Conservation (phyloP, 331 rosid species). For the Arachis monticola region DNA sequence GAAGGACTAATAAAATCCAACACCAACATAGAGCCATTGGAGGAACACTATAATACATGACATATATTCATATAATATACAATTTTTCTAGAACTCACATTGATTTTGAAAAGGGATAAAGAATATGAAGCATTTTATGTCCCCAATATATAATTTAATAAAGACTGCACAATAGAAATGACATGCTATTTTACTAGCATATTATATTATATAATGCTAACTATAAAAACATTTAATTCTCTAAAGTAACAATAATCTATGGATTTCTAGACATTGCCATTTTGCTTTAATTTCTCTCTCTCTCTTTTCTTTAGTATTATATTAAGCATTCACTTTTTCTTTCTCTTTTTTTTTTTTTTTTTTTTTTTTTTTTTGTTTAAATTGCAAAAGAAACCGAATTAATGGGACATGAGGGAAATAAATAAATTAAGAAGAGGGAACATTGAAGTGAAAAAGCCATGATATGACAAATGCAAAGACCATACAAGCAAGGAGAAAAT, state of each 20-base stretch:
- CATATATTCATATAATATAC: slow-evolving; percentile 1
- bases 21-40: neutral
- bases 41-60: neutral
- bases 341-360: neutral
- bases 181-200: slow-evolving; percentile 28
- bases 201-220: slow-evolving; percentile 1
- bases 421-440: slow-evolving; percentile 47
- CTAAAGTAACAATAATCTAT: slow-evolving; percentile 9
- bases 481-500: slow-evolving; percentile 78
- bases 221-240: neutral
- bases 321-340: slow-evolving; percentile 8
- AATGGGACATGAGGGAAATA: neutral
- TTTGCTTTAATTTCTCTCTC: neutral
- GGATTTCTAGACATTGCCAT: neutral
- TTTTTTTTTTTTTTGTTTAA: neutral
- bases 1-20: neutral
- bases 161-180: slow-evolving; percentile 34
- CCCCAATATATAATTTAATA: slow-evolving; percentile 29
- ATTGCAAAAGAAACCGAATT: neutral
- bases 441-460: slow-evolving; percentile 81
- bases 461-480: slow-evolving; percentile 83
- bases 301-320: too few species aligned
- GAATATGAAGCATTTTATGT: slow-evolving; percentile 14
- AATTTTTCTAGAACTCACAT: slow-evolving; percentile 1
- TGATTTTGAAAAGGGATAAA: slow-evolving; percentile 8